Evolutionary conservation across 73 alveolate genomes (phyloP).

Genomic region (Uronychia setigera): DNA sequence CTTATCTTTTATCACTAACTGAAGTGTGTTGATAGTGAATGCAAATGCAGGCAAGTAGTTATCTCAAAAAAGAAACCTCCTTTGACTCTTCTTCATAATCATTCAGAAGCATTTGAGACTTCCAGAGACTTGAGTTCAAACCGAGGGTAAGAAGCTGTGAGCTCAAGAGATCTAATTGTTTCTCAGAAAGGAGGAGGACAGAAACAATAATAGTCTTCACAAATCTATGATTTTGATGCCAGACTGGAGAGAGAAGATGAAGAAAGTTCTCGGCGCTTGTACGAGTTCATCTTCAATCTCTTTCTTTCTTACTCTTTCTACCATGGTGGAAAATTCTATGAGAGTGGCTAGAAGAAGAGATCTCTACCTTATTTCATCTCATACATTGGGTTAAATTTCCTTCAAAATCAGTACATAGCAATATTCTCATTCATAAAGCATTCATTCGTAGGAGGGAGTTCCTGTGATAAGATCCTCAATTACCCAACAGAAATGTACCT

Average conservation of each 20-base stretch:
- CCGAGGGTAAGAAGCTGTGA: too few relatives aligned
- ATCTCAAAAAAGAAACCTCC: too few relatives aligned
- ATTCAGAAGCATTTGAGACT: too few relatives aligned
- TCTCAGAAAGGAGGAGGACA: too few relatives aligned
- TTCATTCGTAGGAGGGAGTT: background rate
- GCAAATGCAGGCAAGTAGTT: too few relatives aligned
- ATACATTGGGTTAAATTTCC: background rate
- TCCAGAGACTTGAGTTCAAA: too few relatives aligned
- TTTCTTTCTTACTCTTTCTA: background rate
- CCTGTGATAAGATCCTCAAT: background rate
- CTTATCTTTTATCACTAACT: too few relatives aligned
- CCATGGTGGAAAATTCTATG: background rate
- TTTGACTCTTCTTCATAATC: too few relatives aligned
- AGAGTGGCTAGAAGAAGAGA: background rate
- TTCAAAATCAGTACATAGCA: background rate
- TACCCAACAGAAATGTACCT: background rate
- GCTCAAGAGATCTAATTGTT: too few relatives aligned
- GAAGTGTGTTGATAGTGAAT: too few relatives aligned
- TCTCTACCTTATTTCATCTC: background rate
- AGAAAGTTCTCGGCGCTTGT: background rate
- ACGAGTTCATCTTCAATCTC: background rate
- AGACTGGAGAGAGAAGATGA: background rate
- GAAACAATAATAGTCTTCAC: background rate
- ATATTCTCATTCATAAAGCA: too few relatives aligned
- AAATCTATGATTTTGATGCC: background rate